Evolutionary conservation across 129 eudicot species (phyloP).

Genomic region (Logfia minima): DNA sequence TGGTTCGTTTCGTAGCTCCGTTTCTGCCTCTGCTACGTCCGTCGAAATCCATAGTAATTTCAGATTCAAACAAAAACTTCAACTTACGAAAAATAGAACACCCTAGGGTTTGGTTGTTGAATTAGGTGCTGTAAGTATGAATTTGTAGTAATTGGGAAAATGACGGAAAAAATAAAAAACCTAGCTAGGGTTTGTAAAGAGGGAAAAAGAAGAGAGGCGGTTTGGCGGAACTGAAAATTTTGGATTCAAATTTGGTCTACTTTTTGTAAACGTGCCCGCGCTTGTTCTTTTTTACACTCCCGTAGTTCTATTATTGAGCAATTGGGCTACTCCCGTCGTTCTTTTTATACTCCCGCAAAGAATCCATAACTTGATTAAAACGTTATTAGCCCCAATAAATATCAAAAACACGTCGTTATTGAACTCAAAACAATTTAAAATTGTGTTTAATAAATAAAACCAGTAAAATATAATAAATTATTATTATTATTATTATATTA

Average conservation of each 20-base stretch:
- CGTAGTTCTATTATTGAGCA: too few species aligned
- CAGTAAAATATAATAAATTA: too few species aligned
- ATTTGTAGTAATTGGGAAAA: not conserved
- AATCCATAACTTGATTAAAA: too few species aligned
- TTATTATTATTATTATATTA: too few species aligned
- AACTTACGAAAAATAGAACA: too few species aligned
- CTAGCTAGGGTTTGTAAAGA: not conserved
- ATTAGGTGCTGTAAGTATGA: not conserved
- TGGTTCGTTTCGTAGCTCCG: slow-evolving; percentile 1
- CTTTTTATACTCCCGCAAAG: not conserved
- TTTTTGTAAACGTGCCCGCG: not conserved
- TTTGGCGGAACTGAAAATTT: slow-evolving; percentile 2
- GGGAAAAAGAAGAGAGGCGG: not conserved
- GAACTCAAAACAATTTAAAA: too few species aligned
- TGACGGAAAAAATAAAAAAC: not conserved
- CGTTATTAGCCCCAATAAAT: too few species aligned
- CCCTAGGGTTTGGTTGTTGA: not conserved
- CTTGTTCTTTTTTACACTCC: not conserved
- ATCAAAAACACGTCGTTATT: too few species aligned
- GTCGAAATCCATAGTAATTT: not conserved
- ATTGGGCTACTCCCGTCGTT: too few species aligned
- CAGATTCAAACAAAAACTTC: not conserved
- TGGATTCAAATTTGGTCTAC: not conserved
- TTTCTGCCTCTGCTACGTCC: slow-evolving; percentile 1
- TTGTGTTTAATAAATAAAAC: too few species aligned